Evolutionary conservation across 2,329 filamentous ascomycete species (phyloP), one percentile per base, ranked within the genome.

Genomic region (Trichoderma guizhouense): DNA sequence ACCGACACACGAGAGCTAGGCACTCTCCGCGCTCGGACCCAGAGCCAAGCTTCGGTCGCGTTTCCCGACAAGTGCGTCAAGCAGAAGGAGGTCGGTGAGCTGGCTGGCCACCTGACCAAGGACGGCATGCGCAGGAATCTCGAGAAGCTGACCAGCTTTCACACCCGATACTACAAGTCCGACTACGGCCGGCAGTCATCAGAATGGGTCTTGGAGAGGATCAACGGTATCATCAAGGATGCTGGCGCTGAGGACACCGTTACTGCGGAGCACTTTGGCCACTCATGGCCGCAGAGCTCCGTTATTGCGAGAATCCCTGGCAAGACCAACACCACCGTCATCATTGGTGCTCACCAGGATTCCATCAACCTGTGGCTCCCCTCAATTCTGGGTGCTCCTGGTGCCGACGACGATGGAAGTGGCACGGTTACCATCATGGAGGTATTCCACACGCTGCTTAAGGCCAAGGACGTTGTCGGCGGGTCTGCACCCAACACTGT

Each of bases 381-480:
- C 1, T 93, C 92, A 3, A 85, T 97, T 43, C 87, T 98, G 39
- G 89, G 92, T 15, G 95, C 95, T 0, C 95, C 95, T 0, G 95
- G 95, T 60, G 95, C 95, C n/a, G 96, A 98, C 76, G 95, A 98
- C 76, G 95, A 98, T 79, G 95, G 95, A 74, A 94, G 92, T 76
- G 94, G 94, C 71, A 96, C 94, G 2, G 94, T 98, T 24, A 98
- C 95, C 11, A 98, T 97, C 76, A 89, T 98, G 68, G 95, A 99
- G 83, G 93, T 94, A 3, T 88, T 99, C 78, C 90, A 94, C 43
- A 91, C 93, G 57, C 86, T 98, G 8, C 87, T 98, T 71, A 87
- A 88, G 75, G 91, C 91, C n/a, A 83, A 91, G 73, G 88, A 90
- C 66, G 87, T 97, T 72, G 82, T 91, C 47, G 83, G 87, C 65